Percentiles rank a stretch among this genome's conserved stretches.
Evolutionary conservation across 352 stramenopile species (phyloP).

Genomic region (Phytophthora pseudosyringae): DNA sequence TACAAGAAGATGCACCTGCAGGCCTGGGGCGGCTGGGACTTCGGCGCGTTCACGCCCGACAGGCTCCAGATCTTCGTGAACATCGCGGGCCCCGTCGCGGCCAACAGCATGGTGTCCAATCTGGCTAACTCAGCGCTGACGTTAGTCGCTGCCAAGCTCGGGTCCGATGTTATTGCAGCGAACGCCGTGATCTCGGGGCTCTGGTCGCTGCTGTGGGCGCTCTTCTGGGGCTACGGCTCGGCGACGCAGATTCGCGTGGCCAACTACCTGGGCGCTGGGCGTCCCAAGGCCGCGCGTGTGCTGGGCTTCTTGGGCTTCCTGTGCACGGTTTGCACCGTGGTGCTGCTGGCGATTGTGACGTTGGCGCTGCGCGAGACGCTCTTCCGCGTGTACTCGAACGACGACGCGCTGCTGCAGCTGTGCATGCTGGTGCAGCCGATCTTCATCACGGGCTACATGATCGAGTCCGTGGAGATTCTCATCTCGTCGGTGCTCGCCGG

Average conservation of each 20-base stretch:
- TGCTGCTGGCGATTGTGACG: conserved; percentile 54
- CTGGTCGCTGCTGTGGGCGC: conserved; percentile 72
- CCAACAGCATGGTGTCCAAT: conserved; percentile 76
- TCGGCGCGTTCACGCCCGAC: conserved; percentile 60
- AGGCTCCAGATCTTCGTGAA: conserved; percentile 68
- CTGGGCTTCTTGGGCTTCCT: conserved; percentile 66
- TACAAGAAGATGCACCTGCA: conserved; percentile 79
- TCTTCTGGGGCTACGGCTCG: conserved; percentile 84
- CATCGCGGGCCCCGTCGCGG: conserved; percentile 67
- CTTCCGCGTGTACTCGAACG: conserved; percentile 69
- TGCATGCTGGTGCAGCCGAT: conserved; percentile 64
- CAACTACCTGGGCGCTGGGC: conserved; percentile 77
- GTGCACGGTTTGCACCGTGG: conserved; percentile 61
- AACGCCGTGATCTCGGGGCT: conserved; percentile 76
- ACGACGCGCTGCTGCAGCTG: conserved; percentile 52
- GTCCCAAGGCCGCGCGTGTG: conserved; percentile 60
- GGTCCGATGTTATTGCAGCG: conserved; percentile 77
- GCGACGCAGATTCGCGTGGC: conserved; percentile 80
- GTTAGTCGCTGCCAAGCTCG: conserved; percentile 73
- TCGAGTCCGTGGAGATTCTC: conserved; percentile 68
- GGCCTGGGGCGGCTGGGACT: conserved; percentile 76
- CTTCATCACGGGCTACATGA: conserved; percentile 62
- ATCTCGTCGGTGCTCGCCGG: conserved; percentile 51
- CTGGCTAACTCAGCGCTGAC: conserved; percentile 74
- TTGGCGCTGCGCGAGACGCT: conserved; percentile 50